Base-by-base conservation (phyloP, 345 rosid species). In the Isatis tinctoria region DNA sequence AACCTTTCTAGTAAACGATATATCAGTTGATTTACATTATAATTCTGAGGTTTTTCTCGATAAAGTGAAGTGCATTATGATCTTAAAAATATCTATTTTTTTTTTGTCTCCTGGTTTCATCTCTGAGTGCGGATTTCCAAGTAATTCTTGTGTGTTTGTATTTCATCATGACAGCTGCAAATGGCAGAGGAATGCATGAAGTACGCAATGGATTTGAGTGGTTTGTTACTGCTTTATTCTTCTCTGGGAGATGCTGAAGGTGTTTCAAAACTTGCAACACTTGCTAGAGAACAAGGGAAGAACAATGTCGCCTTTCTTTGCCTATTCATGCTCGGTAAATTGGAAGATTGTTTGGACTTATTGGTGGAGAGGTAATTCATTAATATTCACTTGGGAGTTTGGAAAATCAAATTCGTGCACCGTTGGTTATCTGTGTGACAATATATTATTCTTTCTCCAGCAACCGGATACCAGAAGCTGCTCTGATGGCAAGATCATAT, bases 391-490 rank as follows among this genome's bases (percentile, higher is more conserved):
- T 72, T 76, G 44, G 39, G 17, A 61, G 10, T 63, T 47, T 66
- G 8, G 45, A 37, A 44, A 52, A 37, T 37, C 51, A n/a, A 26
- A 33, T 40, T 64, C 30, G 33, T 73, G 41, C 22, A 49, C 52
- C 65, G 49, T 20, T 36, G 35, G 37, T 73, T 40, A 16, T 65
- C 16, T 65, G 32, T 71, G 26, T 59, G 71, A 48, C 80, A 28
- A 73, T 67, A 32, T 48, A 54, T 73, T 48, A 54, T 73, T 75
- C 74, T 61, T 68, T 53, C 70, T 82, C 77, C 83, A 96, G 99
- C 76, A 92, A 92, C 79, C 97, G 99, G 82, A 89, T 92, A 85
- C 99, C 99, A 11, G 99, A 96, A 85, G 99, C 99, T 85, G 98
- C 99, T 79, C 81, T 92, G 78, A 90, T 96, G 97, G 99, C 98